These are phyloP conservation scores for Thelonectria rubi DNA, from an alignment of 2,329 filamentous ascomycete species.

Conservation along the genomic window DNA sequence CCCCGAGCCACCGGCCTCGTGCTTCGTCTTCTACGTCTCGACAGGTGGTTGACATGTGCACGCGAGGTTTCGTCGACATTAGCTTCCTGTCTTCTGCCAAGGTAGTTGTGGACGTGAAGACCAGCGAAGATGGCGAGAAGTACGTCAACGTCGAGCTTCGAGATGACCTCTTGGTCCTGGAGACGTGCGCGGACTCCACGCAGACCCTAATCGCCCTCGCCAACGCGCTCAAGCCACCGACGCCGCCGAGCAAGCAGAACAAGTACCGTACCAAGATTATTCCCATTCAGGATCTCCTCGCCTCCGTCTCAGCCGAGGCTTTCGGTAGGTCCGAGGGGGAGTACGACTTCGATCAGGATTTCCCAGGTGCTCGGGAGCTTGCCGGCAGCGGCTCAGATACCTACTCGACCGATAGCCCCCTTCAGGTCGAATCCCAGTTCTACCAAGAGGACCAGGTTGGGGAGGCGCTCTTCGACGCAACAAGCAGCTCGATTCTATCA, in stretches of 20 bases:
- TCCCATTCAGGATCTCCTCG: conserved; percentile 86
- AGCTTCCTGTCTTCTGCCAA: conserved; percentile 87
- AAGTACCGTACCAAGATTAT: conserved; percentile 90
- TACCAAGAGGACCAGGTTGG: conserved; percentile 55
- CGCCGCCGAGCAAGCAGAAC: conserved; percentile 80
- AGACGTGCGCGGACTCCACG: conserved; percentile 96
- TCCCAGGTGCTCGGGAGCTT: conserved; percentile 62
- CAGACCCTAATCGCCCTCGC: conserved; percentile 86
- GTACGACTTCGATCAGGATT: conserved; percentile 71
- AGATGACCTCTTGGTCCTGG: conserved; percentile 87
- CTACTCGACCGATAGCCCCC: conserved; percentile 46
- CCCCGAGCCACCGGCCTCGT: conserved; percentile 36
- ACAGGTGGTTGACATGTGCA: conserved; percentile 66
- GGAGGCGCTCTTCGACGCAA: conserved; percentile 61
- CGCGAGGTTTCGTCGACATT: conserved; percentile 83
- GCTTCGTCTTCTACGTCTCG: conserved; percentile 52
- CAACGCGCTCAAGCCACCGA: conserved; percentile 83
- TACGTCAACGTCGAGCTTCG: conserved; percentile 81
- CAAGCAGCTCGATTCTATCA: conserved; percentile 46
- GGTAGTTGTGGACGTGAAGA: conserved; percentile 68
- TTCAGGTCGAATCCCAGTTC: conserved; percentile 57
- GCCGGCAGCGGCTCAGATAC: conserved; percentile 50
- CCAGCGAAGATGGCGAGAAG: conserved; percentile 64
- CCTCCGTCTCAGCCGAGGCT: conserved; percentile 88
- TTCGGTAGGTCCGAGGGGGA: conserved; percentile 71